A percentile compares a stretch with the other conserved stretches of the same genome.
These are phyloP conservation scores for Heracleum sosnowskyi DNA, from an alignment of 129 eudicot genomes.

Conservation along the genomic window DNA sequence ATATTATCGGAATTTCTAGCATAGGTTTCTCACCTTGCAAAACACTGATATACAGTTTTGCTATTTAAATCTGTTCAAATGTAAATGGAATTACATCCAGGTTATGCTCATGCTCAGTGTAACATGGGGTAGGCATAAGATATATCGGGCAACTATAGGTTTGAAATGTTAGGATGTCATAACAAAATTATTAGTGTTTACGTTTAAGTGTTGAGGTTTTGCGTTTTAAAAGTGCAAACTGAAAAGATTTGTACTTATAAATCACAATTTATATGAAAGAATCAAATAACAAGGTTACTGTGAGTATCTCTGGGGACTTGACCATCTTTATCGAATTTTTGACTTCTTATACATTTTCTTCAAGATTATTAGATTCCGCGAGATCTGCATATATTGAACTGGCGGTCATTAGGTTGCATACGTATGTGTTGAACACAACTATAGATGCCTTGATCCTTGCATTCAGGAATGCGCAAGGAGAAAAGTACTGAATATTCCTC, in stretches of 20 bases:
- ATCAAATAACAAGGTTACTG: slow-evolving; percentile 20
- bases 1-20: slow-evolving; percentile 8
- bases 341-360: slow-evolving; percentile 15
- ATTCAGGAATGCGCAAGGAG: neutral
- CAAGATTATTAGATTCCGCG: slow-evolving; percentile 12
- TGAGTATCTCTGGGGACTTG: slow-evolving; percentile 23
- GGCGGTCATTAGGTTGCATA: slow-evolving; percentile 29
- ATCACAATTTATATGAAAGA: slow-evolving; percentile 14
- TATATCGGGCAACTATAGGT: too few relatives aligned
- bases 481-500: neutral
- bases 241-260: neutral
- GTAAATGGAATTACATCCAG: neutral
- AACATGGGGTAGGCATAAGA: neutral
- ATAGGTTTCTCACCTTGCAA: neutral
- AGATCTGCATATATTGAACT: slow-evolving; percentile 23
- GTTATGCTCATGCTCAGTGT: neutral
- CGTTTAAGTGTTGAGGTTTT: neutral
- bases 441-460: slow-evolving; percentile 16
- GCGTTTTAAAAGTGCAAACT: neutral
- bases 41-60: neutral
- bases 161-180: too few relatives aligned
- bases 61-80: neutral
- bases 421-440: slow-evolving; percentile 6
- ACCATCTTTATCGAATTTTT: slow-evolving; percentile 15
- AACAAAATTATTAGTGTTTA: too few relatives aligned